Percentiles rank a stretch among this genome's conserved stretches.
Conservation (phyloP, 768 basidiomycete genomes). For the Punctularia strigosozonata region DNA sequence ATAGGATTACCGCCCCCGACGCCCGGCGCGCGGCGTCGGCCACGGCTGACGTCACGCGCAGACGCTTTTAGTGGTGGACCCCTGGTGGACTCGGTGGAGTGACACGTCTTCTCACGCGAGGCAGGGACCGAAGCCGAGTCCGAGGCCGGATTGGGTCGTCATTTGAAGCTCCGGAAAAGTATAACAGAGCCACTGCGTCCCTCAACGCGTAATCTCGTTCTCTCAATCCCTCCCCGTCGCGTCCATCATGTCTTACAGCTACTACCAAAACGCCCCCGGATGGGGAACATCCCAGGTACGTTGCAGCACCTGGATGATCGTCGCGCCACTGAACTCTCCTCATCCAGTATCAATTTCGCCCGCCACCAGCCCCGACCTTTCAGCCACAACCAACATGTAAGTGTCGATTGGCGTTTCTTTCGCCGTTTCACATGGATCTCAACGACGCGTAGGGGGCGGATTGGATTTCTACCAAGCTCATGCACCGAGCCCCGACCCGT, state of each 20-base stretch:
- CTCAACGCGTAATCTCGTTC: no score
- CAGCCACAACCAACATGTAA: conserved; percentile 31
- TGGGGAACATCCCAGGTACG: conserved; percentile 36
- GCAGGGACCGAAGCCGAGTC: no score
- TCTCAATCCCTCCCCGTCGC: conserved; percentile 7
- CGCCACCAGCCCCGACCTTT: conserved; percentile 21
- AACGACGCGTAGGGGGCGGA: conserved; percentile 37
- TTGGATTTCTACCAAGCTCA: conserved; percentile 55
- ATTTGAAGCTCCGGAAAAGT: no score
- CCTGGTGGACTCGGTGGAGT: no score
- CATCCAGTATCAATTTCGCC: conserved; percentile 20
- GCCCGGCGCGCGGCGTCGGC: no score
- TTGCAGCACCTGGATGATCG: conserved; percentile 3
- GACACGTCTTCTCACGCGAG: no score
- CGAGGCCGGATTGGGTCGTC: no score
- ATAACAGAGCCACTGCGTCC: no score
- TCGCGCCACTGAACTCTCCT: conserved; percentile 1
- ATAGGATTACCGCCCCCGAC: no score
- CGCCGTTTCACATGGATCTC: conserved; percentile 22
- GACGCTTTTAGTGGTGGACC: no score
- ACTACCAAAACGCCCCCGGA: conserved; percentile 27
- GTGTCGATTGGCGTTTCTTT: conserved; percentile 24
- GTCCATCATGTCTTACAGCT: conserved; percentile 31
- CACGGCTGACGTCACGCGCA: no score
- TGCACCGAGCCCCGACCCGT: conserved; percentile 45